phyloP scores from a whole-genome alignment of 306 rosid genomes.

The Prunus davidiana region DNA sequence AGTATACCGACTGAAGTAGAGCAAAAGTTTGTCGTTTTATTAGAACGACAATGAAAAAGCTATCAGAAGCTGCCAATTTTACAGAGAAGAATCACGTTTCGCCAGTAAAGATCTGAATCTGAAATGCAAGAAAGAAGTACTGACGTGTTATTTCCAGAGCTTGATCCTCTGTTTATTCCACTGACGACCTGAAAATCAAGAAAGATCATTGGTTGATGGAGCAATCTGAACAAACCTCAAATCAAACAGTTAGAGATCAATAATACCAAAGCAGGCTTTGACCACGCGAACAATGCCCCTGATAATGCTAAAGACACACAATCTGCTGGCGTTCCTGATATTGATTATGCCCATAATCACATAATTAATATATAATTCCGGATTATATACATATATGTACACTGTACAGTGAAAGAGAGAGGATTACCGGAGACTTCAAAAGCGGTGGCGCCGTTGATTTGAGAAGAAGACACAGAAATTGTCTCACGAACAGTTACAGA shows the following conservation, averaged over 20 bases:
- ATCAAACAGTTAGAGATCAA: background rate
- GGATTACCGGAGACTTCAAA: constrained; percentile 47
- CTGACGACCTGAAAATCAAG: constrained; percentile 38
- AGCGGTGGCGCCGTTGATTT: constrained; percentile 40
- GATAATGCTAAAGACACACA: constrained; percentile 60
- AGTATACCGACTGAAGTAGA: too few relatives aligned
- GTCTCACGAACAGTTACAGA: constrained; percentile 47
- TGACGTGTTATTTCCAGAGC: constrained; percentile 47
- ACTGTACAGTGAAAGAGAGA: too few relatives aligned
- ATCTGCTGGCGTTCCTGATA: constrained; percentile 51
- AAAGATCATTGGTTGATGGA: background rate
- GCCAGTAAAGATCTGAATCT: too few relatives aligned
- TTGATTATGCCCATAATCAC: background rate
- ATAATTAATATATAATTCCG: background rate
- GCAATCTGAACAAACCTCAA: background rate
- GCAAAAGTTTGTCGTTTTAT: too few relatives aligned
- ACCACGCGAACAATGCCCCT: constrained; percentile 55
- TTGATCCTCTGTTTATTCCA: constrained; percentile 56
- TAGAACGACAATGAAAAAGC: too few relatives aligned
- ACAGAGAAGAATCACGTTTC: too few relatives aligned
- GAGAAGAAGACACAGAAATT: constrained; percentile 34
- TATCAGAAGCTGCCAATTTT: too few relatives aligned
- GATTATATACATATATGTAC: too few relatives aligned
- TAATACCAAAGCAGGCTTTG: constrained; percentile 48
- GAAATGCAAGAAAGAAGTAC: constrained; percentile 6